Conservation (phyloP, 2,329 filamentous ascomycete species). For the Fusarium sacchari region DNA sequence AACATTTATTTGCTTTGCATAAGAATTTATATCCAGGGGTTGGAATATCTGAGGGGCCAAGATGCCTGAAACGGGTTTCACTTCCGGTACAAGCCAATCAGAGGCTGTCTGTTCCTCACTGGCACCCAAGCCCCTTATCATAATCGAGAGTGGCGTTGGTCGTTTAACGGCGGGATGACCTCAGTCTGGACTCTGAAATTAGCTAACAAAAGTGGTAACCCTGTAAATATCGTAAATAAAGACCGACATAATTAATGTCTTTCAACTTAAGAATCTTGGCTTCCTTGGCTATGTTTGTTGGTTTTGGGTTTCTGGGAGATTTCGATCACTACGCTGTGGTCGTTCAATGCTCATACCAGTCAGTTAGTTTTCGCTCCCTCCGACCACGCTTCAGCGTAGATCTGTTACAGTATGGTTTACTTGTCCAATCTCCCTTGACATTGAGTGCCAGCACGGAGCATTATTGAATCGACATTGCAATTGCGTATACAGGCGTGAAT, state of each 20-base stretch:
- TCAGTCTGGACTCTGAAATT: constrained; percentile 6
- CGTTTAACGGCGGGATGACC: constrained; percentile 20
- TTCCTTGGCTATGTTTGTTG: not conserved
- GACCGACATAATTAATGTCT: constrained; percentile 7
- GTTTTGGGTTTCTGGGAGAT: not conserved
- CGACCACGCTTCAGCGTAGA: constrained; percentile 5
- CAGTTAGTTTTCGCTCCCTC: not conserved
- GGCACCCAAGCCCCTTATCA: constrained; percentile 11
- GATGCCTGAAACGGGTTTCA: constrained; percentile 45
- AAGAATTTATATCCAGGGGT: constrained; percentile 29
- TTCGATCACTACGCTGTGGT: constrained; percentile 7
- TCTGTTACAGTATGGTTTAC: constrained; percentile 7
- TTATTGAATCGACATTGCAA: constrained; percentile 30
- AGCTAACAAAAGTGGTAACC: not conserved
- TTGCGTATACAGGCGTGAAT: constrained; percentile 18
- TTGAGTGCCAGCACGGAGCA: constrained; percentile 17
- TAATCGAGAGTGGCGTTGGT: constrained; percentile 16
- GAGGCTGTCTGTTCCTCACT: constrained; percentile 15
- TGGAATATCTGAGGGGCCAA: constrained; percentile 14
- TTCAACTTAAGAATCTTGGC: not conserved
- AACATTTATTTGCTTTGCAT: constrained; percentile 19
- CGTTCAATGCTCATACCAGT: not conserved
- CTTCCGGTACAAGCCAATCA: constrained; percentile 27
- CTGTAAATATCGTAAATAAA: constrained; percentile 11
- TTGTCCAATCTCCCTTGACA: constrained; percentile 19